Conservation (phyloP, 2,329 filamentous ascomycete species). For the Botrytis tulipae region DNA sequence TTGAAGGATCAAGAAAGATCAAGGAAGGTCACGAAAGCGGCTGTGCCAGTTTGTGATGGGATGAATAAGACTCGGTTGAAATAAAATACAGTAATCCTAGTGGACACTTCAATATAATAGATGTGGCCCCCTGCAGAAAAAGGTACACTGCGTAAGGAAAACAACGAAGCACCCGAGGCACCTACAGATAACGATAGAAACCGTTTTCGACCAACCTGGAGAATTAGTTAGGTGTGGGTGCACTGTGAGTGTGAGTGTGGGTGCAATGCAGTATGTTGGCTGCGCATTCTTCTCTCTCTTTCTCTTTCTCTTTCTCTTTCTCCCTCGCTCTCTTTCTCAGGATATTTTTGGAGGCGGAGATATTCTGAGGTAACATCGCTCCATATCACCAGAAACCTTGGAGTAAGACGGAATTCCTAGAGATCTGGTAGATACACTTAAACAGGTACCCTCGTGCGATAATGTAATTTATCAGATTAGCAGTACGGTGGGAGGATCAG, state of each 20-base stretch:
- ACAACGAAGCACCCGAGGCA: not conserved
- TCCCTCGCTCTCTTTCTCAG: not conserved
- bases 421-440: not conserved
- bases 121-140: conserved; percentile 2
- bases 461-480: not conserved
- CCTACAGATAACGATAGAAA: not conserved
- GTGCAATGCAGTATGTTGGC: not conserved
- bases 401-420: conserved; percentile 2
- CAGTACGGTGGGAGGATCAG: not conserved
- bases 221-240: not conserved
- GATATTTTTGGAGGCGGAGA: conserved; percentile 15
- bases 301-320: not conserved
- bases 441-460: not conserved
- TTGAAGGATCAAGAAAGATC: conserved; percentile 18
- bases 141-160: not conserved
- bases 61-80: conserved; percentile 15
- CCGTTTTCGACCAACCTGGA: not conserved
- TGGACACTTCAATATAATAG: not conserved
- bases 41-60: conserved; percentile 18
- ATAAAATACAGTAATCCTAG: not conserved
- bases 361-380: conserved; percentile 17
- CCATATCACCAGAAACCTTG: not conserved
- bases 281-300: conserved; percentile 4
- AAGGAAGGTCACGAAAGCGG: conserved; percentile 8
- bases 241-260: not conserved